Evolutionary conservation across 495 filamentous ascomycete genomes (phyloP).

Genomic region (Patellaria atrata): DNA sequence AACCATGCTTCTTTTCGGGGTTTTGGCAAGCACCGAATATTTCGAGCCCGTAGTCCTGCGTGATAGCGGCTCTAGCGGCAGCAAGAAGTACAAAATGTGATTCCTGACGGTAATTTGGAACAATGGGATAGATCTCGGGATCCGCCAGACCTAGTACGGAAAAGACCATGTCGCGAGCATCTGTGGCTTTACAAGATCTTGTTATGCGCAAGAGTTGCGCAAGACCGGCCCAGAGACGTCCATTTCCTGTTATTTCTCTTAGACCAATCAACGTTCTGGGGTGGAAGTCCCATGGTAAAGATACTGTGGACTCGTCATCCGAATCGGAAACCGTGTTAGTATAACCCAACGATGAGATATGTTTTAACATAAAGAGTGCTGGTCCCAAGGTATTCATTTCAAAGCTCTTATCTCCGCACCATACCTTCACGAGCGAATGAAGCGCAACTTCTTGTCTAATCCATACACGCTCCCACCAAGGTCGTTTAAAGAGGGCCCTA

Average conservation of each 20-base stretch:
- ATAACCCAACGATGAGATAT: too few relatives aligned
- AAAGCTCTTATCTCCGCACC: slow-evolving; percentile 1
- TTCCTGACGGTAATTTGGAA: background rate
- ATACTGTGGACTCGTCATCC: too few relatives aligned
- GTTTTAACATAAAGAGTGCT: too few relatives aligned
- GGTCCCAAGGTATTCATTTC: too few relatives aligned
- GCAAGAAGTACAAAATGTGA: too few relatives aligned
- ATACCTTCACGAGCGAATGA: background rate
- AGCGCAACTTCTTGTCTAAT: slow-evolving; percentile 4
- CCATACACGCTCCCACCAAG: slow-evolving; percentile 1
- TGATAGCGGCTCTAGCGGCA: too few relatives aligned
- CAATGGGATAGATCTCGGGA: slow-evolving; percentile 1
- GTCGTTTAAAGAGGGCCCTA: slow-evolving; percentile 2
- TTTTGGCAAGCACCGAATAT: background rate
- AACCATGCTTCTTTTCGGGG: background rate
- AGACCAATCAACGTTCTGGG: too few relatives aligned
- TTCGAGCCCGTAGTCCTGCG: background rate
- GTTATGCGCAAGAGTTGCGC: background rate
- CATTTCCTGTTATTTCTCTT: background rate
- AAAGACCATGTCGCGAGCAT: background rate
- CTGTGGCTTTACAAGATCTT: slow-evolving; percentile 1
- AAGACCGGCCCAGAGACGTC: too few relatives aligned
- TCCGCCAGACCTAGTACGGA: slow-evolving; percentile 1
- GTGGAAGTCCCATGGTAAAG: too few relatives aligned
- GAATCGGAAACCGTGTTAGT: too few relatives aligned